Base-by-base conservation (phyloP, 441 rosid genomes). In the Bruguiera hainesii region DNA sequence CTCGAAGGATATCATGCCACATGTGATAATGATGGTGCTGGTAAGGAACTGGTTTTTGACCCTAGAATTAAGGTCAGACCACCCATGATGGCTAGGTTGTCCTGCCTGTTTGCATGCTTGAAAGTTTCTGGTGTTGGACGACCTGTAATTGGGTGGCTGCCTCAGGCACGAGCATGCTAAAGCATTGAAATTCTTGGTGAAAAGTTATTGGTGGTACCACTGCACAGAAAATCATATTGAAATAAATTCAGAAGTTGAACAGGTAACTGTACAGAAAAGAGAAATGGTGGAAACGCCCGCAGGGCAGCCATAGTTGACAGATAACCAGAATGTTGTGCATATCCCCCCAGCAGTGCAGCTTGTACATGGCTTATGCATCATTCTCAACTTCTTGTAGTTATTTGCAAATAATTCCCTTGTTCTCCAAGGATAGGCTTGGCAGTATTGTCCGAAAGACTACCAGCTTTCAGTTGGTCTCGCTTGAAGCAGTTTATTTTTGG, bases 91-190 rank as follows among this genome's bases (percentile, higher is more conserved):
- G 83, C 85, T 9, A 82, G 76, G 78, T 55, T 89, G 57, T 87
- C 85, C 6, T 83, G 95, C 68, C 86, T 89, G 53, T 85, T 89
- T 23, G 80, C 88, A 37, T 86, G 84, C 25, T 75, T 84, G 71
- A 86, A 80, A 83, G 82, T 77, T 68, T 86, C 81, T 13, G 87
- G 85, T 73, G 77, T 77, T 30, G 20, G 68, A 63, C 75, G 76
- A 61, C 84, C 87, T 26, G 84, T 77, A 20, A 30, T 71, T 0
- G 63, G 82, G 59, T 65, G 61, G 76, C 65, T 81, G 56, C 71
- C 85, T 21, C 84, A 84, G 70, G 82, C 89, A 37, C 85, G 83
- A 21, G 91, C 88, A 31, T 83, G 87, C 77, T 86, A 73, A 73
- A 75, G 64, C 59, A 21, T 13, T 69, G 25, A 23, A 37, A 55